Percentiles rank a stretch among this genome's conserved stretches.
Evolutionary conservation across 2,329 filamentous ascomycete species (phyloP).

Genomic region (Pseudogymnoascus verrucosus): DNA sequence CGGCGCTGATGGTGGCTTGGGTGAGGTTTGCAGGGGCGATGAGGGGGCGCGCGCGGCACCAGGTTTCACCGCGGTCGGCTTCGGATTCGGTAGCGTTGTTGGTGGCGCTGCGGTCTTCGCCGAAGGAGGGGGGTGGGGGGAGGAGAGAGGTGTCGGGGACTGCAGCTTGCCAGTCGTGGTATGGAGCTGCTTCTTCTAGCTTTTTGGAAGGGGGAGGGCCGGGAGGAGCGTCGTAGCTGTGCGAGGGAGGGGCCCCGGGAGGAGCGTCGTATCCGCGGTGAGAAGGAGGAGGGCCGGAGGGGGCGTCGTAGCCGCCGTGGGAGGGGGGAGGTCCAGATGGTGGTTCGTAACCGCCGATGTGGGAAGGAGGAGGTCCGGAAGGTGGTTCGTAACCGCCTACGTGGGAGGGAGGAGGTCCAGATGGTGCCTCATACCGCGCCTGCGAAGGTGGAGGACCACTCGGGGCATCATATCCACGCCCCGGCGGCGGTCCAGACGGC

Average conservation of each 20-base stretch:
- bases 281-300: slow-evolving; percentile 26
- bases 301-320: slow-evolving; percentile 24
- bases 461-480: neutral
- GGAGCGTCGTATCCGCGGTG: slow-evolving; percentile 18
- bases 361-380: neutral
- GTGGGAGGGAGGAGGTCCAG: neutral
- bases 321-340: neutral
- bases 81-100: slow-evolving; percentile 61
- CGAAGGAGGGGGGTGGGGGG: slow-evolving; percentile 63
- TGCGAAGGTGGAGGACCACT: neutral
- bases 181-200: slow-evolving; percentile 15
- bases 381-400: slow-evolving; percentile 8
- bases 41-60: slow-evolving; percentile 56
- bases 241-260: slow-evolving; percentile 18
- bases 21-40: slow-evolving; percentile 44
- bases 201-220: slow-evolving; percentile 26
- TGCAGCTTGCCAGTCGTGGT: slow-evolving; percentile 63
- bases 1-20: slow-evolving; percentile 37
- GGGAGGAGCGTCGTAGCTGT: slow-evolving; percentile 30
- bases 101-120: slow-evolving; percentile 56
- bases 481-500: slow-evolving; percentile 9
- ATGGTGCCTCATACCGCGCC: neutral
- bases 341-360: slow-evolving; percentile 7
- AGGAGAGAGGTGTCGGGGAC: slow-evolving; percentile 67
- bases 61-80: slow-evolving; percentile 55